Conservation (phyloP, 1,139 yeast genomes). For the Suhomyces bolitotheri region DNA sequence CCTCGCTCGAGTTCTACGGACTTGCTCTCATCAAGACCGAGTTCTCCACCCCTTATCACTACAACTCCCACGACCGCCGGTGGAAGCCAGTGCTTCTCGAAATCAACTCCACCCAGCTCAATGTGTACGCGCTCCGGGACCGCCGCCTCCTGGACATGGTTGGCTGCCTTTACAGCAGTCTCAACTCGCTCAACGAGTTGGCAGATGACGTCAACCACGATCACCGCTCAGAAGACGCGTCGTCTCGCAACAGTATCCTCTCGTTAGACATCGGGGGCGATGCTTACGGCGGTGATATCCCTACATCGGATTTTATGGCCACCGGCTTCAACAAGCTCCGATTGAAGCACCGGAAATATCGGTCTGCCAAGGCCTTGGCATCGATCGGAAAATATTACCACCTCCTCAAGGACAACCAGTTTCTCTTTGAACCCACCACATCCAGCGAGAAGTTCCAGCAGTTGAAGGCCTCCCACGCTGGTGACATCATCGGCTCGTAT, state of each 20-base stretch:
- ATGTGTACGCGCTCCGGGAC: slow-evolving; percentile 38
- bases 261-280: slow-evolving; percentile 20
- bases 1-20: slow-evolving; percentile 38
- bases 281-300: slow-evolving; percentile 24
- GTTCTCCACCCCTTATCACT: slow-evolving; percentile 40
- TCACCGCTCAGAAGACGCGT: slow-evolving; percentile 9
- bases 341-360: slow-evolving; percentile 18
- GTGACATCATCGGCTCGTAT: slow-evolving; percentile 27
- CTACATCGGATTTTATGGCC: slow-evolving; percentile 16
- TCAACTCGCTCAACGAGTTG: slow-evolving; percentile 27
- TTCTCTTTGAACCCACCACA: slow-evolving; percentile 41
- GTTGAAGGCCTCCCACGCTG: slow-evolving; percentile 25
- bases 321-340: slow-evolving; percentile 21
- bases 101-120: slow-evolving; percentile 58
- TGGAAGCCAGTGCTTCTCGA: slow-evolving; percentile 57
- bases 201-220: slow-evolving; percentile 18
- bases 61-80: slow-evolving; percentile 25
- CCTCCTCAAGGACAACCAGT: slow-evolving; percentile 28
- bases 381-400: slow-evolving; percentile 22
- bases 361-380: slow-evolving; percentile 16
- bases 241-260: slow-evolving; percentile 1
- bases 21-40: slow-evolving; percentile 38
- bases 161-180: slow-evolving; percentile 30
- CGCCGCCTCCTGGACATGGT: slow-evolving; percentile 29
- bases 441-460: slow-evolving; percentile 17